A percentile compares a stretch with the other conserved stretches of the same genome.
phyloP scores from a whole-genome alignment of 768 basidiomycete genomes.

The Lenzites betulinus region DNA sequence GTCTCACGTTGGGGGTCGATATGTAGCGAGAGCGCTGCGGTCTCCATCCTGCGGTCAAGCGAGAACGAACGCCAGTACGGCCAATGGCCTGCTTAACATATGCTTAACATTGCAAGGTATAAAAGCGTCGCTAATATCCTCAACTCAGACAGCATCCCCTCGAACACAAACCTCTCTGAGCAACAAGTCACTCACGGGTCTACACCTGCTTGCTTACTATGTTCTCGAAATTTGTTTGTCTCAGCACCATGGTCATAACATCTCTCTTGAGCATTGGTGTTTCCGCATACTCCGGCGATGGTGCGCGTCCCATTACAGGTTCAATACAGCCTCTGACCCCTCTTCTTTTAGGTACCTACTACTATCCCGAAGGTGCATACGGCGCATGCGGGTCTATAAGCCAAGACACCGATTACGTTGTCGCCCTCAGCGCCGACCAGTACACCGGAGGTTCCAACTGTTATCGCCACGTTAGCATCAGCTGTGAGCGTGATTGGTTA shows the following conservation, averaged over 20 bases:
- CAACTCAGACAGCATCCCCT: no score
- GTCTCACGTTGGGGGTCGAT: no score
- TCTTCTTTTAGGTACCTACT: slow-evolving; percentile 2
- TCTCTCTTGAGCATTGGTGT: neutral
- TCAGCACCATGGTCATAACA: neutral
- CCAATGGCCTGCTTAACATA: no score
- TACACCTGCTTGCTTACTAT: neutral
- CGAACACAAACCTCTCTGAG: no score
- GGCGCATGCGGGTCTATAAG: slow-evolving; percentile 5
- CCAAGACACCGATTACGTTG: slow-evolving; percentile 6
- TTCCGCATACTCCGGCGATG: slow-evolving; percentile 5
- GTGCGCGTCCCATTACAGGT: neutral
- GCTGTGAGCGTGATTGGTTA: neutral
- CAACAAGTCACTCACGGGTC: neutral
- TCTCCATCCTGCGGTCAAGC: no score
- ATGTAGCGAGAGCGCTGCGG: no score
- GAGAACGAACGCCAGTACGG: no score
- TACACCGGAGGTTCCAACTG: slow-evolving; percentile 9
- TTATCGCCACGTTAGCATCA: slow-evolving; percentile 2
- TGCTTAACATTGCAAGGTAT: no score
- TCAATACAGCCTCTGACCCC: neutral
- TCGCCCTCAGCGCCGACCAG: slow-evolving; percentile 9
- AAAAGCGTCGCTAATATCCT: no score
- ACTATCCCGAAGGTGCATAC: slow-evolving; percentile 4
- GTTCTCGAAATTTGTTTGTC: neutral